Evolutionary conservation across 2,329 filamentous ascomycete species (phyloP).

Genomic region (Phoma sp.): DNA sequence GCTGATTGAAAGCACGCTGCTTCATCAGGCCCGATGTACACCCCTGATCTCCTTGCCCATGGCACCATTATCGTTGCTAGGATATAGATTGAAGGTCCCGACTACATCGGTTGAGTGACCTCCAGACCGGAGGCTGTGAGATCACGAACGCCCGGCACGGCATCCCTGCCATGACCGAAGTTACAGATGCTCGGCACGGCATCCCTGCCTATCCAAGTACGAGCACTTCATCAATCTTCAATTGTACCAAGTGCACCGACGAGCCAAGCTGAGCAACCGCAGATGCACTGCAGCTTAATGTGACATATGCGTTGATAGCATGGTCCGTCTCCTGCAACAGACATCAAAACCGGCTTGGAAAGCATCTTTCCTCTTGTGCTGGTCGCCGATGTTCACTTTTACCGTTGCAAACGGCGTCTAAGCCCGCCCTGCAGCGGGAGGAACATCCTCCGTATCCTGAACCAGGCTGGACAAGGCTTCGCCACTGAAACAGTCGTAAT

Average conservation of each 20-base stretch:
- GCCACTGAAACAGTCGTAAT: not conserved
- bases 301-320: no score
- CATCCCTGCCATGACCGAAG: not conserved
- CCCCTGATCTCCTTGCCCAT: slow-evolving; percentile 1
- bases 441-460: not conserved
- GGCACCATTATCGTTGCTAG: not conserved
- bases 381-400: not conserved
- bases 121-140: slow-evolving; percentile 2
- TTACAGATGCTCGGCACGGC: not conserved
- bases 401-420: not conserved
- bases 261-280: not conserved
- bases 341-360: not conserved
- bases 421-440: not conserved
- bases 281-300: no score
- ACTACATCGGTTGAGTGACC: not conserved
- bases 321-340: no score
- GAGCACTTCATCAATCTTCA: not conserved
- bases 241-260: not conserved
- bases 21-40: not conserved
- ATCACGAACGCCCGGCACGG: not conserved
- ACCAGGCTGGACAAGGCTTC: not conserved
- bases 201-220: not conserved
- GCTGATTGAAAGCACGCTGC: not conserved
- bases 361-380: not conserved
- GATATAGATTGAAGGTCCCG: slow-evolving; percentile 5